phyloP scores from a whole-genome alignment of 805 yeast genomes.

The Candida suzukii region DNA sequence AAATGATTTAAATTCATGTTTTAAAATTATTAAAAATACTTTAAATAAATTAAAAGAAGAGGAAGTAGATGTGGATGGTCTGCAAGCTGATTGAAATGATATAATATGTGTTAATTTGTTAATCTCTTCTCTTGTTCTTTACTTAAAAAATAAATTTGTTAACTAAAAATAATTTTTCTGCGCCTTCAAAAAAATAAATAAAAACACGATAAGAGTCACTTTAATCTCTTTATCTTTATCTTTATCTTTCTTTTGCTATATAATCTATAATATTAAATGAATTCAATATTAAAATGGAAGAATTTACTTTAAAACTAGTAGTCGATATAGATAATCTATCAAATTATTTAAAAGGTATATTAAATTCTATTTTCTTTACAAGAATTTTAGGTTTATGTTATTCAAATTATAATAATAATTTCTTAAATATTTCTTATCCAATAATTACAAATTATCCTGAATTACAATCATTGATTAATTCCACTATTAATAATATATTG shows the following conservation, averaged over 20 bases:
- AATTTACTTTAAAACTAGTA: conserved; percentile 37
- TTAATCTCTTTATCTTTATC: too few relatives aligned
- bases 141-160: too few relatives aligned
- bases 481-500: conserved; percentile 25
- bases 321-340: conserved; percentile 47
- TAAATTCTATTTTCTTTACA: conserved; percentile 64
- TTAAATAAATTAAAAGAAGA: not conserved
- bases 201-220: too few relatives aligned
- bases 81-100: not conserved
- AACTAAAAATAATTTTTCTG: too few relatives aligned
- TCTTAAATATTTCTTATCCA: conserved; percentile 54
- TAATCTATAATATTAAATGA: too few relatives aligned
- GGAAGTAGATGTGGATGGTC: not conserved
- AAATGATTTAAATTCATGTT: conserved; percentile 11
- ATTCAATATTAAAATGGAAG: conserved; percentile 24
- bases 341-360: conserved; percentile 51
- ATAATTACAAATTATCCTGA: conserved; percentile 35
- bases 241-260: too few relatives aligned
- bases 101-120: not conserved
- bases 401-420: conserved; percentile 42
- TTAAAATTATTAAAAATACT: conserved; percentile 16
- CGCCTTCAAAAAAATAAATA: too few relatives aligned
- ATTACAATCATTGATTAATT: conserved; percentile 36
- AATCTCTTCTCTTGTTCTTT: not conserved
- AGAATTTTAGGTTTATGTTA: conserved; percentile 64